Evolutionary conservation across 1,139 yeast species (phyloP).

Genomic region (Candida glucosophila): DNA sequence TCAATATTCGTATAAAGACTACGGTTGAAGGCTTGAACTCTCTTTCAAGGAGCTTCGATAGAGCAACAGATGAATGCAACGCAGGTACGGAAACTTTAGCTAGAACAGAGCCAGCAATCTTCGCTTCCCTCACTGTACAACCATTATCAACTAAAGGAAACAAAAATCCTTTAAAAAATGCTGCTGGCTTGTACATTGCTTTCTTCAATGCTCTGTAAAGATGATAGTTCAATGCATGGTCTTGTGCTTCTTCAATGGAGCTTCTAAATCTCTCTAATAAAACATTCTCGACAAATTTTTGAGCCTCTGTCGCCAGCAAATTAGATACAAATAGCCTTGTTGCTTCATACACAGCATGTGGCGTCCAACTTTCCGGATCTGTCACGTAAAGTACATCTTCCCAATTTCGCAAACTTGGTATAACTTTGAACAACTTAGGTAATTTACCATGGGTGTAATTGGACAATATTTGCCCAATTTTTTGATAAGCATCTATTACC

Average conservation of each 20-base stretch:
- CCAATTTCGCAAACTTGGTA: slow-evolving; percentile 92
- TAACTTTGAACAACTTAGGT: slow-evolving; percentile 89
- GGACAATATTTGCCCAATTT: slow-evolving; percentile 78
- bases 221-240: slow-evolving; percentile 73
- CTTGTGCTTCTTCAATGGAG: slow-evolving; percentile 71
- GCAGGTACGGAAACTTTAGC: slow-evolving; percentile 89
- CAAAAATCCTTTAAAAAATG: slow-evolving; percentile 91
- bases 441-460: slow-evolving; percentile 95
- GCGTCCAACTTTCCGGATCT: slow-evolving; percentile 88
- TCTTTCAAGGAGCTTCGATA: slow-evolving; percentile 73
- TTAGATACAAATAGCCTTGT: slow-evolving; percentile 90
- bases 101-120: slow-evolving; percentile 88
- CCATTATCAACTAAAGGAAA: slow-evolving; percentile 81
- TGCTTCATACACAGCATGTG: slow-evolving; percentile 94
- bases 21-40: slow-evolving; percentile 86
- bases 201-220: slow-evolving; percentile 86
- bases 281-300: slow-evolving; percentile 67
- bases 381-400: slow-evolving; percentile 90
- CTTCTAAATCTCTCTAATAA: slow-evolving; percentile 78
- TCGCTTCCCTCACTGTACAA: slow-evolving; percentile 88
- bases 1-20: slow-evolving; percentile 76
- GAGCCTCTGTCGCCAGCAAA: slow-evolving; percentile 80
- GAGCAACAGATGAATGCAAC: slow-evolving; percentile 92
- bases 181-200: slow-evolving; percentile 92
- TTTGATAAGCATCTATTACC: slow-evolving; percentile 88